Evolutionary conservation across 768 basidiomycete genomes (phyloP).

Genomic region (Rhodotorula diobovata): DNA sequence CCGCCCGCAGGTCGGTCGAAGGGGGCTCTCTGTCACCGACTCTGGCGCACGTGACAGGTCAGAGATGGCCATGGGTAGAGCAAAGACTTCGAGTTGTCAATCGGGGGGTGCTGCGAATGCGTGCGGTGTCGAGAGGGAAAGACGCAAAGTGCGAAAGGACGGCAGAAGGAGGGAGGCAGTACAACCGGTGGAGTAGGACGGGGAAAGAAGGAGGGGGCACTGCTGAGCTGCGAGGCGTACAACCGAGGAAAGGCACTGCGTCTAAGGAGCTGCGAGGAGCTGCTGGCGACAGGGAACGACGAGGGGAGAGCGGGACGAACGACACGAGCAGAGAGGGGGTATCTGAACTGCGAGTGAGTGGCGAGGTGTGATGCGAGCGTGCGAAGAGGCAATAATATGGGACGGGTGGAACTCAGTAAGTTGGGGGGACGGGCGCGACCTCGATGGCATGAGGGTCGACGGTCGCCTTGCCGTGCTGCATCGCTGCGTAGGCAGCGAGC

Average conservation of each 20-base stretch:
- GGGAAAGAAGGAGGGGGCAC: too few species aligned
- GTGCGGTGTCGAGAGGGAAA: background rate
- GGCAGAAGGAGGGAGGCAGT: too few species aligned
- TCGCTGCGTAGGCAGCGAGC: constrained; percentile 9
- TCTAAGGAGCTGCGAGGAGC: too few species aligned
- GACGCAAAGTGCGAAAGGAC: background rate
- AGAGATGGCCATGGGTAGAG: too few species aligned
- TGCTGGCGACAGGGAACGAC: too few species aligned
- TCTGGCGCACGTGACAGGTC: too few species aligned
- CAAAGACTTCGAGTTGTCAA: background rate
- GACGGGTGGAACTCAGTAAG: background rate
- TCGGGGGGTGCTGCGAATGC: background rate
- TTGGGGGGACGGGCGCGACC: background rate
- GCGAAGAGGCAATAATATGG: background rate
- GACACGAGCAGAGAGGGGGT: too few species aligned
- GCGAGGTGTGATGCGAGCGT: background rate
- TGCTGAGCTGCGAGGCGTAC: background rate
- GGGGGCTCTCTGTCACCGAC: too few species aligned
- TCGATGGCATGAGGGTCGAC: constrained; percentile 8
- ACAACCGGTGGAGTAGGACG: background rate
- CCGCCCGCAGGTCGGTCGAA: too few species aligned
- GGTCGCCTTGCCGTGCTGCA: background rate
- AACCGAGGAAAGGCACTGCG: too few species aligned
- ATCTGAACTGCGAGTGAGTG: background rate
- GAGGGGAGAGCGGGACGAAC: too few species aligned